phyloP scores from a whole-genome alignment of 176 grass and related monocot genomes.

The Bolboschoenus planiculmis region DNA sequence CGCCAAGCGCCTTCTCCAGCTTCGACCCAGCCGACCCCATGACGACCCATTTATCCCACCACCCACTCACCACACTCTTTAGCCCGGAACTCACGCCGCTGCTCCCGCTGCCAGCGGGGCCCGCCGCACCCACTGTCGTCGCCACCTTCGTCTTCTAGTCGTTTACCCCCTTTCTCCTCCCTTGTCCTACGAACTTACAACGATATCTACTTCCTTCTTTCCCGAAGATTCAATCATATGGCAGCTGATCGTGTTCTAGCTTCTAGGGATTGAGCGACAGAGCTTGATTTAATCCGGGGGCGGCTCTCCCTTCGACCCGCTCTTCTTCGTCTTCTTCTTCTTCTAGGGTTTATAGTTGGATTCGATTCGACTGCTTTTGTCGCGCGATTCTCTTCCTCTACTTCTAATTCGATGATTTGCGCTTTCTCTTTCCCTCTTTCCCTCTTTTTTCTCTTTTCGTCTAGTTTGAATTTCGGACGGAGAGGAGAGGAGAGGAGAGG shows the following conservation, averaged over 20 bases:
- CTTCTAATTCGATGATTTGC: not conserved
- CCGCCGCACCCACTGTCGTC: not conserved
- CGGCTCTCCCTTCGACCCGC: not conserved
- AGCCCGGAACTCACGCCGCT: conserved; percentile 65
- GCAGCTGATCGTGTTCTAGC: not conserved
- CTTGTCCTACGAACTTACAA: not conserved
- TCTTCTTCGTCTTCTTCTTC: not conserved
- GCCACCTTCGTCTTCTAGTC: not conserved
- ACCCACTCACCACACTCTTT: conserved; percentile 75
- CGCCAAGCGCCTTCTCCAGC: conserved; percentile 97
- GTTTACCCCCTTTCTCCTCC: not conserved
- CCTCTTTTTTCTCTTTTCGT: not conserved
- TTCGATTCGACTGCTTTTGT: too few relatives aligned
- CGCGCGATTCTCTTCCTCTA: not conserved
- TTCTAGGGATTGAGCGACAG: not conserved
- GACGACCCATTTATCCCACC: conserved; percentile 95
- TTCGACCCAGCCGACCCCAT: conserved; percentile 95
- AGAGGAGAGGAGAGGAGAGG: not conserved
- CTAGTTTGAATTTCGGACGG: not conserved
- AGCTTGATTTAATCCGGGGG: not conserved
- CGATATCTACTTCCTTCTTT: not conserved
- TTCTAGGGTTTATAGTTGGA: not conserved
- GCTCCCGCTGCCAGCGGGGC: conserved; percentile 57
- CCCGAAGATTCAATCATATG: not conserved
- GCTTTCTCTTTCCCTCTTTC: not conserved